Percentiles rank a stretch among this genome's conserved stretches.
Conservation (phyloP, 2,329 filamentous ascomycete genomes). For the Colletotrichum godetiae region DNA sequence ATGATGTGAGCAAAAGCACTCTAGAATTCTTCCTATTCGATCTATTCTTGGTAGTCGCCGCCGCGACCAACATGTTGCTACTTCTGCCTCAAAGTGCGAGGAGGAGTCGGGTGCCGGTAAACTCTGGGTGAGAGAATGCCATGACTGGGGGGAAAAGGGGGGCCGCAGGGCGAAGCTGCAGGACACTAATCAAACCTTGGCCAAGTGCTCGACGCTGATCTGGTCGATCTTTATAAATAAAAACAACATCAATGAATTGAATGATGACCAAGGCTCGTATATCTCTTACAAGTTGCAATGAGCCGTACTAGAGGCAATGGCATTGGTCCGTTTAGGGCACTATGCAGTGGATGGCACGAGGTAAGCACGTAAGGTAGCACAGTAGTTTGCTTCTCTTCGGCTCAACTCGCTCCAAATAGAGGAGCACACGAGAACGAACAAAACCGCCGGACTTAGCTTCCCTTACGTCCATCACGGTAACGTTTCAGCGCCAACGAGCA, state of each 20-base stretch:
- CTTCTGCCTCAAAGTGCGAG: not conserved
- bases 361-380: too few species aligned
- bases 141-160: not conserved
- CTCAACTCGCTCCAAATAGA: not conserved
- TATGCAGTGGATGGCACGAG: not conserved
- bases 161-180: not conserved
- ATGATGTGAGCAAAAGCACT: not conserved
- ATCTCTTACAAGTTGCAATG: too few species aligned
- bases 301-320: not conserved
- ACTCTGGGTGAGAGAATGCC: not conserved
- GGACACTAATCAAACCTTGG: slow-evolving; percentile 24
- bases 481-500: not conserved
- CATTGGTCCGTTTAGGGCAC: not conserved
- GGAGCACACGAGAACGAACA: not conserved
- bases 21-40: not conserved
- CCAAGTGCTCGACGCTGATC: slow-evolving; percentile 15
- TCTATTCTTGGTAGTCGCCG: slow-evolving; percentile 18
- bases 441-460: not conserved
- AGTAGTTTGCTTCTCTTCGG: not conserved
- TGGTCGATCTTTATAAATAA: slow-evolving; percentile 23
- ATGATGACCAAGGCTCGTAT: not conserved
- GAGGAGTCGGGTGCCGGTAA: not conserved
- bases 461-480: not conserved
- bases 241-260: not conserved
- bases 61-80: not conserved